Percentiles rank a stretch among this genome's conserved stretches.
phyloP scores from a whole-genome alignment of 495 filamentous ascomycete species.

The Aspergillus ostianus region DNA sequence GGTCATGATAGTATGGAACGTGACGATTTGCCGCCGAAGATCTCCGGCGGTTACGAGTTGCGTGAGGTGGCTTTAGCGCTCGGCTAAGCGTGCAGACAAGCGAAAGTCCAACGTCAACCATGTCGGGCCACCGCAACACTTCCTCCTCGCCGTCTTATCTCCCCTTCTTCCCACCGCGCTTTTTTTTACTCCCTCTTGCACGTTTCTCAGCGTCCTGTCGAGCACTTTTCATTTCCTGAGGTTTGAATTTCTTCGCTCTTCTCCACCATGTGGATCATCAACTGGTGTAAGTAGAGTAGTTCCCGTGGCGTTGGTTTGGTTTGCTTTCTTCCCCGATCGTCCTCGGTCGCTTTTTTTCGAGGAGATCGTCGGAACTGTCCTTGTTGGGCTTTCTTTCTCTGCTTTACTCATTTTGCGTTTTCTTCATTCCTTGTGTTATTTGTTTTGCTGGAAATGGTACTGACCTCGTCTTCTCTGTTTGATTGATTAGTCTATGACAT shows the following conservation, averaged over 20 bases:
- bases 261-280: slow-evolving; percentile 85
- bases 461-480: slow-evolving; percentile 8
- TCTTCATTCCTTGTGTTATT: slow-evolving; percentile 2
- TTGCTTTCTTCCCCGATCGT: slow-evolving; percentile 2
- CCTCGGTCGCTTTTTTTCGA: slow-evolving; percentile 1
- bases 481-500: slow-evolving; percentile 82
- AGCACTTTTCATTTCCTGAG: slow-evolving; percentile 8
- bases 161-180: slow-evolving; percentile 5
- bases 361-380: slow-evolving; percentile 2
- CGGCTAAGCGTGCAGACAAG: slow-evolving; percentile 20
- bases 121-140: slow-evolving; percentile 19
- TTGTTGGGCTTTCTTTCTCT: not conserved
- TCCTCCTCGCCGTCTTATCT: slow-evolving; percentile 30
- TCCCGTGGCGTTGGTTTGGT: slow-evolving; percentile 5
- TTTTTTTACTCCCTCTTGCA: slow-evolving; percentile 9
- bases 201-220: slow-evolving; percentile 4
- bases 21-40: not conserved
- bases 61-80: slow-evolving; percentile 13
- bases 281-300: slow-evolving; percentile 85
- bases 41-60: not conserved
- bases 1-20: too few relatives aligned
- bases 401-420: too few relatives aligned
- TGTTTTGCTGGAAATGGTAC: slow-evolving; percentile 12
- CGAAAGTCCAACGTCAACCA: slow-evolving; percentile 22
- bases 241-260: slow-evolving; percentile 15